Conservation (phyloP, 1,284 basidiomycete species). For the Ganoderma lingzhi region DNA sequence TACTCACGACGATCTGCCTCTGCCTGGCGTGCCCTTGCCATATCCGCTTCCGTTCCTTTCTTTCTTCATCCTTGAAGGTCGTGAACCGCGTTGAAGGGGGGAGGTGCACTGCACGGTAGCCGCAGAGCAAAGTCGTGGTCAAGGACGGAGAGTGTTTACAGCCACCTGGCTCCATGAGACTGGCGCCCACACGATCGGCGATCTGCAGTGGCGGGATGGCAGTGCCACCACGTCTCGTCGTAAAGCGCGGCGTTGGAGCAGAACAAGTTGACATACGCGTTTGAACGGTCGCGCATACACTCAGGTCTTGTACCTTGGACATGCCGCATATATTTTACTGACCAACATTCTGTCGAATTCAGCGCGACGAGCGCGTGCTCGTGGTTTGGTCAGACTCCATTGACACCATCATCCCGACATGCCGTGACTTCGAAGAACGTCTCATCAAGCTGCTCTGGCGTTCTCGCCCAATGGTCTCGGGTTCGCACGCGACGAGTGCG, state of each 20-base stretch:
- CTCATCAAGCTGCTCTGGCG: conserved; percentile 83
- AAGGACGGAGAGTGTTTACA: background rate
- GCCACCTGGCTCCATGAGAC: background rate
- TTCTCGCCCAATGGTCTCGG: conserved; percentile 36
- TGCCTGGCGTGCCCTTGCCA: background rate
- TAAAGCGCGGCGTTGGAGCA: background rate
- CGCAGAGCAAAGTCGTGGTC: background rate
- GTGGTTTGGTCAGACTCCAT: conserved; percentile 83
- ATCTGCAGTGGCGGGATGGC: conserved; percentile 3
- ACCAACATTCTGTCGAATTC: conserved; percentile 4
- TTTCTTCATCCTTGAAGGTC: background rate
- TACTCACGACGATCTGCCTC: conserved; percentile 9
- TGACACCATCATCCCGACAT: conserved; percentile 75
- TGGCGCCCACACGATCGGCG: background rate
- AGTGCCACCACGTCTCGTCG: background rate
- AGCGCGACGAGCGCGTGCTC: conserved; percentile 80
- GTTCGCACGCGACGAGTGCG: conserved; percentile 34
- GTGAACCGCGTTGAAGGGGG: background rate
- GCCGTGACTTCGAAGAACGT: conserved; percentile 79
- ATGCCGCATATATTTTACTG: background rate
- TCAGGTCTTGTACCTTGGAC: background rate
- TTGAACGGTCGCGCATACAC: background rate
- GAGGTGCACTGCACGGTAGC: background rate
- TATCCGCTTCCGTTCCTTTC: background rate
- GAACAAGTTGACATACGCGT: background rate